Conservation (phyloP, 768 basidiomycete species). For the Suillus plorans region DNA sequence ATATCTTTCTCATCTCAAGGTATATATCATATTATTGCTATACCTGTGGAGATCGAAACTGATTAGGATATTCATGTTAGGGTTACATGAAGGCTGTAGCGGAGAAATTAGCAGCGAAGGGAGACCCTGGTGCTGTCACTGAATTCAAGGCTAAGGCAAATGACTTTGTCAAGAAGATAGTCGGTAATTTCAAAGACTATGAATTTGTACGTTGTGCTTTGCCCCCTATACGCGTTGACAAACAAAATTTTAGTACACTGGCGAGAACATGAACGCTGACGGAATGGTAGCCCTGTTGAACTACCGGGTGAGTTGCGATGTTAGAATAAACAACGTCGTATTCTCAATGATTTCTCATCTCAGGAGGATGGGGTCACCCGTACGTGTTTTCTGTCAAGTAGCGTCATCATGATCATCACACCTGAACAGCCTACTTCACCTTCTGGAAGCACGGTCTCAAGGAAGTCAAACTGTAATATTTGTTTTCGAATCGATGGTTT, state of each 20-base stretch:
- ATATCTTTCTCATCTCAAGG: conserved; percentile 85
- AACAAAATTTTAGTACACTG: conserved; percentile 52
- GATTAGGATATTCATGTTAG: conserved; percentile 36
- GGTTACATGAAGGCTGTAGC: conserved; percentile 95
- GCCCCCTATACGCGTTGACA: not conserved
- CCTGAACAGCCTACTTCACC: conserved; percentile 72
- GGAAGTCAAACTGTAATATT: conserved; percentile 62
- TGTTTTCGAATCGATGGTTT: conserved; percentile 8
- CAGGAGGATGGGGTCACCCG: conserved; percentile 82
- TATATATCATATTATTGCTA: conserved; percentile 18
- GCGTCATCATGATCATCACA: conserved; percentile 8
- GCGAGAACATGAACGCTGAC: conserved; percentile 78
- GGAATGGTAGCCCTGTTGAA: conserved; percentile 95
- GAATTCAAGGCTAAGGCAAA: conserved; percentile 82
- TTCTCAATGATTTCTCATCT: conserved; percentile 14
- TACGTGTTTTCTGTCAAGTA: conserved; percentile 38
- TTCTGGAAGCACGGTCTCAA: conserved; percentile 97
- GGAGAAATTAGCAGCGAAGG: conserved; percentile 47
- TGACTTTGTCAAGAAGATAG: conserved; percentile 82
- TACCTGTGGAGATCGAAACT: not conserved
- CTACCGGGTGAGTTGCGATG: conserved; percentile 66
- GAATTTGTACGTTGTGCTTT: conserved; percentile 68
- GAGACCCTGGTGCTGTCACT: conserved; percentile 57
- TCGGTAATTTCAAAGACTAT: conserved; percentile 88
- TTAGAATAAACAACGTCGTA: not conserved